Base-by-base conservation (phyloP, 306 rosid genomes). In the Prunus padus region DNA sequence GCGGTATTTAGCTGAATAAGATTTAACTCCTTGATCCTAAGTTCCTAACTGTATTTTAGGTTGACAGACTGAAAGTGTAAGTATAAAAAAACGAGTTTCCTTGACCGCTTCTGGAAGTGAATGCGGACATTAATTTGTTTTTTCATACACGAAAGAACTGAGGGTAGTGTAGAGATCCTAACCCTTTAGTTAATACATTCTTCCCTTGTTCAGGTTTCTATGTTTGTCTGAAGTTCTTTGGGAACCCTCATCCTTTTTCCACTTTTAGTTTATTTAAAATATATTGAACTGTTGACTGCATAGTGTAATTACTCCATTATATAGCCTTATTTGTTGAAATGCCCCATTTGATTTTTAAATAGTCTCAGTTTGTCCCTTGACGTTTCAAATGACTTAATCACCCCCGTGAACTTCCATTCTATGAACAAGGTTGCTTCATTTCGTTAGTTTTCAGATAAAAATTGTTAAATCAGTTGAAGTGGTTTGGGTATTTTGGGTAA, bases 101-200 rank as follows among this genome's bases (percentile, higher is more conserved):
- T 67, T 79, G 70, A 76, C 54, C 64, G 75, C 80, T 16, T 61
- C 77, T 76, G 64, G 67, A 75, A 77, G 65, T 63, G 47, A 59
- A 62, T 81, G 78, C 66, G 76, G 72, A 50, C 16, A 23, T 77
- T 15, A 61, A 9, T 26, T 51, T 77, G 33, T 62, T 81, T 71
- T 13, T 52, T 80, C 22, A 71, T 80, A 82, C 76, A 40, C 57
- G 70, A 81, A 79, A 67, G 73, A 59, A 67, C 69, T 4, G 82
- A 85, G 86, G 81, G 76, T 84, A 81, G 84, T 70, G 75, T 72
- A 81, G 84, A 81, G 80, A 72, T 87, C 86, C 79, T 67, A 85
- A 66, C 84, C 77, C 71, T 22, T 75, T 68, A 79, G 76, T 60
- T 69, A 69, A 22, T 52, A 46, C 20, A 80, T 78, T 68, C 28